A percentile compares a stretch with the other conserved stretches of the same genome.
Evolutionary conservation across 352 stramenopile species (phyloP).

Genomic region (Pythium periplocum): DNA sequence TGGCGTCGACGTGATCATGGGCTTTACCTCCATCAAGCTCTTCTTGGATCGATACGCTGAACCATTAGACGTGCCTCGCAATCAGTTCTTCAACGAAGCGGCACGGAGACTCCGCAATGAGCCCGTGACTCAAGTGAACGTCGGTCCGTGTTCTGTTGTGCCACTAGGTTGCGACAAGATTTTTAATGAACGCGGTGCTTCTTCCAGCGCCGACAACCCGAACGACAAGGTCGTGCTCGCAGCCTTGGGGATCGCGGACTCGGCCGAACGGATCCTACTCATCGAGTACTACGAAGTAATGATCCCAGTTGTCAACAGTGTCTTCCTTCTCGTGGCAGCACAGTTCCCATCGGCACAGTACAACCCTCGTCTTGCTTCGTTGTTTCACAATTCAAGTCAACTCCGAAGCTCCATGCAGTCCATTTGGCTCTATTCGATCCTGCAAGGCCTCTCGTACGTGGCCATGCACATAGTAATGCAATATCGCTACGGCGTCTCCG

Average conservation of each 20-base stretch:
- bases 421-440: neutral
- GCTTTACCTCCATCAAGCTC: too few relatives aligned
- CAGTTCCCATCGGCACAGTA: neutral
- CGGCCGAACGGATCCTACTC: slow-evolving; percentile 2
- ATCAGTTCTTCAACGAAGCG: too few relatives aligned
- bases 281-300: slow-evolving; percentile 5
- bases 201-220: too few relatives aligned
- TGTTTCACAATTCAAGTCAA: neutral
- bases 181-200: too few relatives aligned
- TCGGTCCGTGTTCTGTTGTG: too few relatives aligned
- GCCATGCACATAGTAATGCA: slow-evolving; percentile 11
- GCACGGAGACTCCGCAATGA: too few relatives aligned
- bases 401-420: neutral
- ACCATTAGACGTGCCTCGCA: too few relatives aligned
- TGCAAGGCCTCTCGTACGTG: slow-evolving; percentile 1
- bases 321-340: neutral
- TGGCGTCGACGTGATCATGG: too few relatives aligned
- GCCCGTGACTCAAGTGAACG: too few relatives aligned
- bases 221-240: neutral
- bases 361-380: slow-evolving; percentile 1
- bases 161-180: too few relatives aligned
- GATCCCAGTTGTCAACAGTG: slow-evolving; percentile 1
- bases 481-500: slow-evolving; percentile 8
- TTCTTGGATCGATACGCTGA: too few relatives aligned
- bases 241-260: slow-evolving; percentile 1